phyloP scores from a whole-genome alignment of 2,329 filamentous ascomycete species.

The Fusarium sacchari region DNA sequence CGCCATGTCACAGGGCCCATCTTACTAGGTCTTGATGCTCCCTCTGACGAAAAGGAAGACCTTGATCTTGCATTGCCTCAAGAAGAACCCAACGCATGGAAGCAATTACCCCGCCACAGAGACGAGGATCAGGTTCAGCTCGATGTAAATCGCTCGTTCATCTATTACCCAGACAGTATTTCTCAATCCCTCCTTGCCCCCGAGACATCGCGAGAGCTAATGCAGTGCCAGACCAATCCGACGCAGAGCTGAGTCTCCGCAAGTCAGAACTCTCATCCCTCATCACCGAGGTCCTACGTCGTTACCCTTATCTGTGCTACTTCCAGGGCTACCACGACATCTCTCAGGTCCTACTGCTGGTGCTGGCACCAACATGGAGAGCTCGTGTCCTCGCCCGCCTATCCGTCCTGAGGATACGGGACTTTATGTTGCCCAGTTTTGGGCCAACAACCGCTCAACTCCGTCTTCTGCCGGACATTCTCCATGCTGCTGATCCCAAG shows the following conservation, averaged over 20 bases:
- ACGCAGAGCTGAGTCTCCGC: constrained; percentile 73
- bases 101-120: constrained; percentile 74
- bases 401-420: constrained; percentile 88
- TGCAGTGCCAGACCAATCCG: constrained; percentile 66
- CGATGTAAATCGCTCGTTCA: constrained; percentile 95
- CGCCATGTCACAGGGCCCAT: constrained; percentile 65
- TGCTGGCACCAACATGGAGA: constrained; percentile 73
- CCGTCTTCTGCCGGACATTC: constrained; percentile 84
- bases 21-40: constrained; percentile 57
- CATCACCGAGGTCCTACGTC: constrained; percentile 83
- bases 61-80: constrained; percentile 2
- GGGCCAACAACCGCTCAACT: constrained; percentile 85
- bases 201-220: constrained; percentile 12
- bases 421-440: constrained; percentile 96
- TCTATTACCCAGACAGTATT: constrained; percentile 89
- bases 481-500: constrained; percentile 75
- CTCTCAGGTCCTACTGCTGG: constrained; percentile 91
- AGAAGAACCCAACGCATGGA: constrained; percentile 58
- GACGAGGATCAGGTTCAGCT: constrained; percentile 93
- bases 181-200: background rate
- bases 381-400: constrained; percentile 78
- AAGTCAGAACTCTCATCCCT: constrained; percentile 82
- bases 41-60: constrained; percentile 25
- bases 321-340: constrained; percentile 99
- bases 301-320: constrained; percentile 86